Conservation (phyloP, 202 grass and related monocot species). For the Carex arenaria region DNA sequence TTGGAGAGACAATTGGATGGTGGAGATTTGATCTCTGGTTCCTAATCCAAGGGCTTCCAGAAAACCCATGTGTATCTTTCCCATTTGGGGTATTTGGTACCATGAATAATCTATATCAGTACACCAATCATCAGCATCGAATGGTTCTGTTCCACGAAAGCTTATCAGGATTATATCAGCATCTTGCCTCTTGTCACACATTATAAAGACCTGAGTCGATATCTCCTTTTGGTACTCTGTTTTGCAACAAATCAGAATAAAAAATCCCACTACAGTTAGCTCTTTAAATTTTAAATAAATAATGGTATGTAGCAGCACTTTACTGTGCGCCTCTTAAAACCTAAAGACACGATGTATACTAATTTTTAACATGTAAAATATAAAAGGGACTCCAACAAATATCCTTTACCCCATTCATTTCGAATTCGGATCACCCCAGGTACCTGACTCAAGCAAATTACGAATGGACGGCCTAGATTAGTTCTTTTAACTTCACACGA, state of each 20-base stretch:
- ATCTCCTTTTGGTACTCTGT: slow-evolving; percentile 60
- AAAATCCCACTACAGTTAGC: neutral
- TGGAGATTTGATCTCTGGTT: slow-evolving; percentile 26
- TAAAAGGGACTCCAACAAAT: neutral
- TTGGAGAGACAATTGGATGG: slow-evolving; percentile 6
- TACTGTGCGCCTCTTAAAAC: neutral
- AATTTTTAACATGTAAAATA: neutral
- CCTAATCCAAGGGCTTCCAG: slow-evolving; percentile 75
- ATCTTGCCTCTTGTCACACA: slow-evolving; percentile 51
- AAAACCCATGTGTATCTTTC: slow-evolving; percentile 57
- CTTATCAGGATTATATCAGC: slow-evolving; percentile 66
- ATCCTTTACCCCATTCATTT: no score
- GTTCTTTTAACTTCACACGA: no score
- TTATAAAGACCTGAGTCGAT: slow-evolving; percentile 68
- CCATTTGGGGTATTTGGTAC: slow-evolving; percentile 52
- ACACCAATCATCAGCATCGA: slow-evolving; percentile 58
- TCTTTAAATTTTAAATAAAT: neutral
- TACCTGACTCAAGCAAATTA: no score
- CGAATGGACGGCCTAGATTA: no score
- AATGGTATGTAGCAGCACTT: neutral
- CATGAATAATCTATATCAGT: slow-evolving; percentile 72
- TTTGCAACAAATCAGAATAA: slow-evolving; percentile 7
- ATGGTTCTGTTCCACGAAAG: slow-evolving; percentile 68
- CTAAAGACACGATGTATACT: neutral
- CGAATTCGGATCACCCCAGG: no score